Conservation (phyloP, 306 rosid species). For the Pterocarpus santalinus region DNA sequence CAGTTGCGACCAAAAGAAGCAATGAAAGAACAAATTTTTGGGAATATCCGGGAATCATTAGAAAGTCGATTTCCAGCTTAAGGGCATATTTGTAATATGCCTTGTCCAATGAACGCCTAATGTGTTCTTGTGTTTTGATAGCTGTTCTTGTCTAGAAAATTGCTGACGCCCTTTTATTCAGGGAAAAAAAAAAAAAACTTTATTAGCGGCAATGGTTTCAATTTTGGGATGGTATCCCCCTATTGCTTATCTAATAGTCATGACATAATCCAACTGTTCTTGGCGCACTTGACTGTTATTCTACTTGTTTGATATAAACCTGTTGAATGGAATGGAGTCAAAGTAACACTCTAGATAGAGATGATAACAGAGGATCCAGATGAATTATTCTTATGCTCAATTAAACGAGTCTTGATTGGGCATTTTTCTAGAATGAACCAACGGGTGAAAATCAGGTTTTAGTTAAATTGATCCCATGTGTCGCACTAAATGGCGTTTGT, state of each 20-base stretch:
- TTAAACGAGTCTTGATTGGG: no score
- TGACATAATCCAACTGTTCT: neutral
- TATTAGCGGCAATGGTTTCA: constrained; percentile 24
- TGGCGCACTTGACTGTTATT: neutral
- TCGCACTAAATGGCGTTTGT: no score
- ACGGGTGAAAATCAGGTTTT: no score
- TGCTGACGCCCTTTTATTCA: constrained; percentile 44
- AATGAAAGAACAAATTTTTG: neutral
- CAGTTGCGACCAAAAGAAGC: constrained; percentile 52
- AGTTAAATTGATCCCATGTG: no score
- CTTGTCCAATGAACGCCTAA: constrained; percentile 37
- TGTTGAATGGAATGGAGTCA: neutral
- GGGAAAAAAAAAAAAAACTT: constrained; percentile 30
- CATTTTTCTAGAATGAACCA: no score
- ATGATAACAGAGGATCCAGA: neutral
- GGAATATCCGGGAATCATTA: constrained; percentile 28
- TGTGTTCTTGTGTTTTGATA: constrained; percentile 51
- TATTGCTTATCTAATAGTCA: constrained; percentile 22
- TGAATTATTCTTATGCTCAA: no score
- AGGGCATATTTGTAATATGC: constrained; percentile 35
- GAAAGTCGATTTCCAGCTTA: constrained; percentile 37
- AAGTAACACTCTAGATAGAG: neutral
- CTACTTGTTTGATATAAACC: neutral
- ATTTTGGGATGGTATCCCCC: constrained; percentile 20
- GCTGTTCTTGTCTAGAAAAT: constrained; percentile 46